These are phyloP conservation scores for Lachnellula suecica DNA, from an alignment of 2,329 filamentous ascomycete genomes.

Conservation along the genomic window DNA sequence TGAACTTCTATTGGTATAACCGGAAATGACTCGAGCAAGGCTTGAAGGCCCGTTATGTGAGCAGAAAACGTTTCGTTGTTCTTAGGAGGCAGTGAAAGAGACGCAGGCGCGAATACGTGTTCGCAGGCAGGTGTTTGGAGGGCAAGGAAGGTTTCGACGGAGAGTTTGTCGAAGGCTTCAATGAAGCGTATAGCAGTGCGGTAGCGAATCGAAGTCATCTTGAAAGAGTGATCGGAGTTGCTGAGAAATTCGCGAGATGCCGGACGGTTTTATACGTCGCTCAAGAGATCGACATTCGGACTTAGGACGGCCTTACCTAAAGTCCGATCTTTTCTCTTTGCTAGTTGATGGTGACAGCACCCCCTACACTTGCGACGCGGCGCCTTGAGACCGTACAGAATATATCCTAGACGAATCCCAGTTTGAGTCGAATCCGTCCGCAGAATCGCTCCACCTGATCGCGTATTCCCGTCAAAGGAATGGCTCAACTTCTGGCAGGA, in stretches of 20 bases:
- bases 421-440: too few species aligned
- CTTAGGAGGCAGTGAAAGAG: not conserved
- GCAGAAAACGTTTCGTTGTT: not conserved
- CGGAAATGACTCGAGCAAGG: conserved; percentile 21
- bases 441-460: too few species aligned
- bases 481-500: too few species aligned
- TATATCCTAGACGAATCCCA: too few species aligned
- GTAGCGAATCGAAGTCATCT: conserved; percentile 2
- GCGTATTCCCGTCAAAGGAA: too few species aligned
- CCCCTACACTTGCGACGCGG: too few species aligned
- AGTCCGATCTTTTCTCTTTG: too few species aligned
- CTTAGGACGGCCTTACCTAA: too few species aligned
- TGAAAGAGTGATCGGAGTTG: not conserved
- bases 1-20: conserved; percentile 18
- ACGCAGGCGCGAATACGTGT: conserved; percentile 6
- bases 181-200: conserved; percentile 6
- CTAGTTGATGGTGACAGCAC: too few species aligned
- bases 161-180: conserved; percentile 1
- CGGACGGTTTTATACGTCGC: not conserved
- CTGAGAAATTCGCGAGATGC: not conserved
- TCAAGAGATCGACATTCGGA: not conserved
- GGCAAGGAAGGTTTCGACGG: not conserved
- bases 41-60: not conserved
- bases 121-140: conserved; percentile 1
- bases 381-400: too few species aligned